phyloP scores from a whole-genome alignment of 306 rosid species.

The Mimosa bimucronata region DNA sequence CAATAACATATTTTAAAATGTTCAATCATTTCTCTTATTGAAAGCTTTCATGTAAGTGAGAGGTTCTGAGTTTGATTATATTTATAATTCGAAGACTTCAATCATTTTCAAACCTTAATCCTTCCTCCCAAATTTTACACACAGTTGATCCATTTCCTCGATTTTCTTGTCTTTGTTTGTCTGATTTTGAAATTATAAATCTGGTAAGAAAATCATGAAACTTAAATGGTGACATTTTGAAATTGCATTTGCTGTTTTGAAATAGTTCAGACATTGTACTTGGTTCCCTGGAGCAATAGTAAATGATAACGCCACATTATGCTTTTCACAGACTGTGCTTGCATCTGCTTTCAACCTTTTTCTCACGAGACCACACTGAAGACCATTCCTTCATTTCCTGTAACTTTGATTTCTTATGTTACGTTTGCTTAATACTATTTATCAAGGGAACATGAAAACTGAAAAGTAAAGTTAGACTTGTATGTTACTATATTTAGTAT shows the following conservation, averaged over 20 bases:
- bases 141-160: too few species aligned
- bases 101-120: too few species aligned
- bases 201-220: too few species aligned
- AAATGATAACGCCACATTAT: background rate
- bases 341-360: background rate
- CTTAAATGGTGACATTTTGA: background rate
- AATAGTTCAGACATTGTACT: background rate
- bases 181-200: background rate
- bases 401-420: too few species aligned
- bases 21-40: too few species aligned
- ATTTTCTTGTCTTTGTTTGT: background rate
- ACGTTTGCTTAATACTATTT: too few species aligned
- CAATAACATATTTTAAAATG: background rate
- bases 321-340: background rate
- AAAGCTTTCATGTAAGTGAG: too few species aligned
- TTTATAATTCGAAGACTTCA: too few species aligned
- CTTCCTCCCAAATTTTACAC: too few species aligned
- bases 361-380: background rate
- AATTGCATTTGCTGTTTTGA: background rate
- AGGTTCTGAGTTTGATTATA: too few species aligned
- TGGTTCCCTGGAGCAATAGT: background rate
- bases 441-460: too few species aligned
- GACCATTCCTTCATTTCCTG: background rate
- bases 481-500: background rate
- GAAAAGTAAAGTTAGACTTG: too few species aligned